A percentile compares a stretch with the other conserved stretches of the same genome.
Conservation (phyloP, 495 filamentous ascomycete species). For the Penicillium pulvis region DNA sequence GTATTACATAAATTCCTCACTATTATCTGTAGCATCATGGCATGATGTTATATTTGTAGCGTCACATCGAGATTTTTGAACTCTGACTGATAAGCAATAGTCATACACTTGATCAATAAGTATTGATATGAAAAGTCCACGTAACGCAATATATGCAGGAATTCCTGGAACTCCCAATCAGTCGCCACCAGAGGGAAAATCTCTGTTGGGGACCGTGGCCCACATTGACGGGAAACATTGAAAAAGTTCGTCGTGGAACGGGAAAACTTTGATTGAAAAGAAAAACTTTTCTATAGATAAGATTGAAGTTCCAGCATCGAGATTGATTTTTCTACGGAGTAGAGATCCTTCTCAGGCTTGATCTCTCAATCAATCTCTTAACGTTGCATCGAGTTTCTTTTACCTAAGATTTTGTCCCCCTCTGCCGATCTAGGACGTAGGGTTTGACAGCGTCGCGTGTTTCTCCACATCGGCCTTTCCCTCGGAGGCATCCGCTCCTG, state of each 20-base stretch:
- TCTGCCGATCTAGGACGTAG: constrained; percentile 15
- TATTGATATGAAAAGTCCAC: not conserved
- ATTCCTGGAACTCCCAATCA: not conserved
- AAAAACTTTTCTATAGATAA: too few species aligned
- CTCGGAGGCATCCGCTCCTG: constrained; percentile 17
- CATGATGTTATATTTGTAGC: not conserved
- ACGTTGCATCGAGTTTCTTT: constrained; percentile 15
- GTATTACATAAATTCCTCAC: too few species aligned
- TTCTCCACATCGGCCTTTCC: constrained; percentile 26
- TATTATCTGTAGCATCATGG: not conserved
- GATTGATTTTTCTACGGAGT: too few species aligned
- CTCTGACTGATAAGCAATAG: not conserved
- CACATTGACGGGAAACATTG: not conserved
- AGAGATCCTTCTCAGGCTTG: not conserved
- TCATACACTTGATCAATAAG: not conserved
- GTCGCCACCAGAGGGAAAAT: not conserved
- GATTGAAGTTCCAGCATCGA: too few species aligned
- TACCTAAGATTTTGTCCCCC: constrained; percentile 28
- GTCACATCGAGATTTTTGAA: not conserved
- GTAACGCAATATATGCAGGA: not conserved
- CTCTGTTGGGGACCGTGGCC: not conserved
- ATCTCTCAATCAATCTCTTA: not conserved
- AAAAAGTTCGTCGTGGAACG: not conserved
- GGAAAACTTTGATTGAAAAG: too few species aligned
- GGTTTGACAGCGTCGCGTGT: constrained; percentile 24